Base-by-base conservation (phyloP, 2,329 filamentous ascomycete species). In the Lachnellula arida region DNA sequence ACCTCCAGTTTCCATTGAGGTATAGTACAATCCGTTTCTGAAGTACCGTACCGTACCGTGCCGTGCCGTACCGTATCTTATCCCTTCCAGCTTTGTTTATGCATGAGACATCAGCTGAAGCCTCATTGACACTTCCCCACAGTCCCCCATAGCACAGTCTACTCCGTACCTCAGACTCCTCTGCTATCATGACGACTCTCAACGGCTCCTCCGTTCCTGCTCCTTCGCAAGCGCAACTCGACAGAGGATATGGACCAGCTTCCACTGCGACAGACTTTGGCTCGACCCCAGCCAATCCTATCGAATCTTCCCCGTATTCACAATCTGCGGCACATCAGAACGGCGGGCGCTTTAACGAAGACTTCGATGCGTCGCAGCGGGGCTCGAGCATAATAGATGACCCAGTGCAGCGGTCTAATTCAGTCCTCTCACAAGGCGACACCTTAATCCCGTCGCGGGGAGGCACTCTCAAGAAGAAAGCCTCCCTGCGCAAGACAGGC, bases 401-500 rank as follows among this genome's bases (percentile, higher is more conserved):
- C 46, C 56, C 64, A 60, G 78, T 86, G 73, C 80, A 86, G 70
- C 84, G 85, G 63, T 80, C 86, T 53, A 77, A 77, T 59, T 88
- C 86, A 12, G 76, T 79, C 58, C 61, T 67, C 60, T 67, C 68
- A 46, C 67, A 67, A 54, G 67, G 63, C 49, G 66, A 69, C n/a
- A 65, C 62, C 17, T 72, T 55, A 71, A 69, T 67, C 69, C 69
- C 70, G 67, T 69, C 70, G 74, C 42, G 84, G 55, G 79, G 79
- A 59, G 89, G 90, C 57, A 97, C 92, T 0, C 78, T 97, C 65
- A 94, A 90, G 77, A 97, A 97, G 79, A 94, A 91, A 73, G 78
- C 77, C 23, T 96, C 91, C 9, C 70, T 97, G 56, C 86, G 86
- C 63, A 83, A 88, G 66, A 84, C 80, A 58, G 81, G 78, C 40